phyloP scores from a whole-genome alignment of 805 yeast genomes.

The Pichia thaimueangensis region DNA sequence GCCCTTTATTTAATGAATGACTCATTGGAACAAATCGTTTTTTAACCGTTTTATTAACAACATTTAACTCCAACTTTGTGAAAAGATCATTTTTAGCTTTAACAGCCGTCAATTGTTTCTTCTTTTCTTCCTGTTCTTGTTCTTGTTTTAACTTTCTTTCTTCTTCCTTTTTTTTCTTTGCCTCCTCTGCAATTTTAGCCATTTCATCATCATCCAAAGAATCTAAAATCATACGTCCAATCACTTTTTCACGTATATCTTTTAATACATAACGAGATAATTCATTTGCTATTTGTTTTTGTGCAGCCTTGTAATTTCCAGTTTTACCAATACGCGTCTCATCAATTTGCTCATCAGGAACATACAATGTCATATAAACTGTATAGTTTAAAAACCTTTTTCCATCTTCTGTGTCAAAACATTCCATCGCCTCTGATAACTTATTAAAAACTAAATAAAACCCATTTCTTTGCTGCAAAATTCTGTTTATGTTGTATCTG shows the following conservation, averaged over 20 bases:
- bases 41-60: constrained; percentile 8
- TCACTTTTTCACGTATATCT: constrained; percentile 66
- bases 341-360: constrained; percentile 37
- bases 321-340: constrained; percentile 25
- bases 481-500: constrained; percentile 59
- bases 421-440: constrained; percentile 49
- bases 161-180: constrained; percentile 16
- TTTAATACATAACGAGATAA: constrained; percentile 55
- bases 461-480: constrained; percentile 58
- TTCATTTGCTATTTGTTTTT: constrained; percentile 52
- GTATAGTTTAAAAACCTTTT: constrained; percentile 39
- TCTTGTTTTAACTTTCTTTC: constrained; percentile 10
- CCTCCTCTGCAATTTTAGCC: constrained; percentile 25
- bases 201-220: constrained; percentile 48
- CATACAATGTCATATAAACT: constrained; percentile 52
- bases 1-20: constrained; percentile 42
- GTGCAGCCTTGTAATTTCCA: constrained; percentile 50
- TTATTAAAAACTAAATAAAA: constrained; percentile 66
- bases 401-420: constrained; percentile 59
- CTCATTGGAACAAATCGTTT: constrained; percentile 36
- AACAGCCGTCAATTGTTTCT: constrained; percentile 7
- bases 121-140: constrained; percentile 10
- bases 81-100: constrained; percentile 8
- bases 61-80: constrained; percentile 12
- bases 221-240: constrained; percentile 63